phyloP scores from a whole-genome alignment of 192 early-diverging fungal genomes.

The Globomyces pollinis-pini region DNA sequence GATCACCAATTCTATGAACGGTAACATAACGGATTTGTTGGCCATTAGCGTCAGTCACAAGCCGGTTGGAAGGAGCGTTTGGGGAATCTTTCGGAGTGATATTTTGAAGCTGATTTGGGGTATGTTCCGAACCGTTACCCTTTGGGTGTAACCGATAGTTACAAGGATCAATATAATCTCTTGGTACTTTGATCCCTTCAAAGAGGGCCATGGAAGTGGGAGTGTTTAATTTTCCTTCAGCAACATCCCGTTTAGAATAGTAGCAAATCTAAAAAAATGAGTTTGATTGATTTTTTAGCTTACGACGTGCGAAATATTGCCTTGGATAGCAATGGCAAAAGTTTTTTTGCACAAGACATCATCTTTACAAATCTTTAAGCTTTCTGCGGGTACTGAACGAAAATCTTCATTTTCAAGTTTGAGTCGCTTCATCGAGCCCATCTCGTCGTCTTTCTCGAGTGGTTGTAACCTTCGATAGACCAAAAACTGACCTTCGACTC shows the following conservation, averaged over 20 bases:
- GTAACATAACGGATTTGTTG: constrained; percentile 1
- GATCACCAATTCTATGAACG: constrained; percentile 4
- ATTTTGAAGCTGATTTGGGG: background rate
- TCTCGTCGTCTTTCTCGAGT: background rate
- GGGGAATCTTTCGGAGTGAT: no score
- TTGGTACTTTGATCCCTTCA: background rate
- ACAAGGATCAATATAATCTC: constrained; percentile 1
- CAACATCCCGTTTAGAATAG: constrained; percentile 75
- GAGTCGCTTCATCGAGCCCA: background rate
- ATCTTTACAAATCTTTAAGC: constrained; percentile 19
- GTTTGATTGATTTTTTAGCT: no score
- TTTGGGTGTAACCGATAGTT: constrained; percentile 12
- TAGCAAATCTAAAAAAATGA: constrained; percentile 76
- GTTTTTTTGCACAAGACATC: constrained; percentile 81
- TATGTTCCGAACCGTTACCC: background rate
- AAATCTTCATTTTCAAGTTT: background rate
- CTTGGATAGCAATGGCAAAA: constrained; percentile 69
- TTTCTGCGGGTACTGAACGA: background rate
- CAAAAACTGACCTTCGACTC: constrained; percentile 77
- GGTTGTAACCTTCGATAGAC: constrained; percentile 66
- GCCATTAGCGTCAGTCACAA: no score
- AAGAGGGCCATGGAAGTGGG: constrained; percentile 36
- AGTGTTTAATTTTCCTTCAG: constrained; percentile 55
- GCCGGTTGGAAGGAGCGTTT: no score
- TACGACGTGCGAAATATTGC: constrained; percentile 27